Percentiles rank a stretch among this genome's conserved stretches.
phyloP scores from a whole-genome alignment of 768 basidiomycete genomes.

The Termitomyces heimii region DNA sequence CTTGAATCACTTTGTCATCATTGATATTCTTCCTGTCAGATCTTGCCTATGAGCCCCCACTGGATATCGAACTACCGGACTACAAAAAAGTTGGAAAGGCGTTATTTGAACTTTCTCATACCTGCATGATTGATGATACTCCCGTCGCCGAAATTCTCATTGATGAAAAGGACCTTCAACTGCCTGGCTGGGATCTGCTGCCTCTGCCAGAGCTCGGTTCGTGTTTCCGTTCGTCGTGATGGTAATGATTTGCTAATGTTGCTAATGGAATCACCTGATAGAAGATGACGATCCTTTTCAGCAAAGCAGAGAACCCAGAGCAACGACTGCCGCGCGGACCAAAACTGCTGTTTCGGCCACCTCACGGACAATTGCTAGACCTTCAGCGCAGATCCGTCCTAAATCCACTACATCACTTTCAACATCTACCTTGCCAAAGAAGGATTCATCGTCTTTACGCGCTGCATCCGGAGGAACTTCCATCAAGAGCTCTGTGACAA shows the following conservation, averaged over 20 bases:
- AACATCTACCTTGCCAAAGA: neutral
- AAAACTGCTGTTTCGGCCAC: neutral
- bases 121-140: slow-evolving; percentile 24
- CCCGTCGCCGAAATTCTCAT: slow-evolving; percentile 25
- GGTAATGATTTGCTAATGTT: neutral
- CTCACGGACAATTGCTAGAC: neutral
- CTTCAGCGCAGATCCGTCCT: neutral
- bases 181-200: slow-evolving; percentile 23
- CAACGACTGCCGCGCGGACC: neutral
- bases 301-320: neutral
- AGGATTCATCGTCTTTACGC: neutral
- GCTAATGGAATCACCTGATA: neutral
- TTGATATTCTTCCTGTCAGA: slow-evolving; percentile 20
- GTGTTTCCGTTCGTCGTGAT: neutral
- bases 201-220: slow-evolving; percentile 24
- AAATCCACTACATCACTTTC: neutral
- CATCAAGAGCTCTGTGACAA: neutral
- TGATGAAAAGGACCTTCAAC: slow-evolving; percentile 15
- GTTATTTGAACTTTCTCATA: slow-evolving; percentile 28
- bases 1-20: neutral
- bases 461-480: neutral
- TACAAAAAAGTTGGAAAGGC: slow-evolving; percentile 34
- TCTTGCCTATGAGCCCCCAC: slow-evolving; percentile 34
- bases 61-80: slow-evolving; percentile 39
- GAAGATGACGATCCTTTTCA: slow-evolving; percentile 26